Conservation (phyloP, 176 grass and related monocot species). For the Musa beccarii region DNA sequence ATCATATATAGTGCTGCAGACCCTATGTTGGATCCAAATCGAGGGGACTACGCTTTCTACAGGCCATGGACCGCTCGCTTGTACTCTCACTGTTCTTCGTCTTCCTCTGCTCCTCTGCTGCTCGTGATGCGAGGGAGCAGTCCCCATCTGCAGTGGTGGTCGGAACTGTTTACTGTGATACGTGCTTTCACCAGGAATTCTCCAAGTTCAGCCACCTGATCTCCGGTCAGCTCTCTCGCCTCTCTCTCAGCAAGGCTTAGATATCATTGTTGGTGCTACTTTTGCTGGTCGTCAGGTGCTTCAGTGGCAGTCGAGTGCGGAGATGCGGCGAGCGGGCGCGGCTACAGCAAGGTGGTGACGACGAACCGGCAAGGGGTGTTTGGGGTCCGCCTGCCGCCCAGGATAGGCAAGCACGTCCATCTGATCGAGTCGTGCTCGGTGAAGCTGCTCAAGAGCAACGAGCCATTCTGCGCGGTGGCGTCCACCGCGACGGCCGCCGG, state of each 20-base stretch:
- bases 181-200: slow-evolving; percentile 18
- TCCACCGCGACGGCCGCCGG: slow-evolving; percentile 17
- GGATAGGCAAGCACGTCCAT: slow-evolving; percentile 8
- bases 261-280: not conserved
- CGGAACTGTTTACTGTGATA: slow-evolving; percentile 33
- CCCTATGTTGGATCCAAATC: not conserved
- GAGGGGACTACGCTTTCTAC: not conserved
- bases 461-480: slow-evolving; percentile 26
- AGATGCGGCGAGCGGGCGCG: not conserved
- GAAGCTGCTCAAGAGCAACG: slow-evolving; percentile 19
- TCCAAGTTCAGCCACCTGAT: slow-evolving; percentile 27
- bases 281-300: slow-evolving; percentile 14
- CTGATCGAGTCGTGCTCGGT: slow-evolving; percentile 25
- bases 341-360: slow-evolving; percentile 17
- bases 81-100: not conserved
- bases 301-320: slow-evolving; percentile 25
- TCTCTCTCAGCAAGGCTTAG: not conserved
- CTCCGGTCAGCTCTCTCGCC: slow-evolving; percentile 16
- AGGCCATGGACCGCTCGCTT: not conserved
- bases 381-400: slow-evolving; percentile 14
- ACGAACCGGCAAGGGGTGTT: slow-evolving; percentile 25
- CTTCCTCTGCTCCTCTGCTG: not conserved
- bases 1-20: not conserved
- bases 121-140: not conserved
- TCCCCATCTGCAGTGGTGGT: slow-evolving; percentile 4